A percentile compares a stretch with the other conserved stretches of the same genome.
Evolutionary conservation across 305 asterid genomes (phyloP).

Genomic region (Galium porrigens): DNA sequence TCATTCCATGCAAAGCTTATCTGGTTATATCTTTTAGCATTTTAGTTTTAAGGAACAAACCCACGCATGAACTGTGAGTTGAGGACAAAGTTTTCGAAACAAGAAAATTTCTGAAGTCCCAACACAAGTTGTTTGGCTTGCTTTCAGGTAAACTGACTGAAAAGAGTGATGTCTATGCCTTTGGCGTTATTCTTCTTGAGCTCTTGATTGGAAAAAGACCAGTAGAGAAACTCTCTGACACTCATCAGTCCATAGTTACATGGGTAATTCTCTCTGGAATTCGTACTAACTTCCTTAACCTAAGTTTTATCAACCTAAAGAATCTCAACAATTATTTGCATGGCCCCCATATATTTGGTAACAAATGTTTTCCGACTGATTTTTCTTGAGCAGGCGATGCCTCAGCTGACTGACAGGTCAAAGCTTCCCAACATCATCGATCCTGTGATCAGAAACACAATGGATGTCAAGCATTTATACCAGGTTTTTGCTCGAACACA

Average conservation of each 20-base stretch:
- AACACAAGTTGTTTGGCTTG: constrained; percentile 9
- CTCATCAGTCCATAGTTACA: constrained; percentile 67
- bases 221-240: constrained; percentile 51
- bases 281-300: not conserved
- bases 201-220: constrained; percentile 70
- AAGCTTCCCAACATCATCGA: constrained; percentile 78
- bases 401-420: constrained; percentile 72
- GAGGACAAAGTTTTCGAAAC: not conserved
- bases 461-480: constrained; percentile 73
- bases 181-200: constrained; percentile 74
- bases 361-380: constrained; percentile 2
- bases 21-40: not conserved
- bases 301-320: not conserved
- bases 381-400: constrained; percentile 52
- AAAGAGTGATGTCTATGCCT: constrained; percentile 84
- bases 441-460: constrained; percentile 50
- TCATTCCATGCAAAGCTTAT: constrained; percentile 4
- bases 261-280: constrained; percentile 39
- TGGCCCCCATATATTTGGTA: not conserved
- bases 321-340: not conserved
- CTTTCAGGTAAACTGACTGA: constrained; percentile 70
- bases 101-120: not conserved
- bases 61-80: not conserved
- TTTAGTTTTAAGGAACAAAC: not conserved
- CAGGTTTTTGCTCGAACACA: constrained; percentile 32